Conservation (phyloP, 2,329 filamentous ascomycete species). For the Colletotrichum lindemuthianum region DNA sequence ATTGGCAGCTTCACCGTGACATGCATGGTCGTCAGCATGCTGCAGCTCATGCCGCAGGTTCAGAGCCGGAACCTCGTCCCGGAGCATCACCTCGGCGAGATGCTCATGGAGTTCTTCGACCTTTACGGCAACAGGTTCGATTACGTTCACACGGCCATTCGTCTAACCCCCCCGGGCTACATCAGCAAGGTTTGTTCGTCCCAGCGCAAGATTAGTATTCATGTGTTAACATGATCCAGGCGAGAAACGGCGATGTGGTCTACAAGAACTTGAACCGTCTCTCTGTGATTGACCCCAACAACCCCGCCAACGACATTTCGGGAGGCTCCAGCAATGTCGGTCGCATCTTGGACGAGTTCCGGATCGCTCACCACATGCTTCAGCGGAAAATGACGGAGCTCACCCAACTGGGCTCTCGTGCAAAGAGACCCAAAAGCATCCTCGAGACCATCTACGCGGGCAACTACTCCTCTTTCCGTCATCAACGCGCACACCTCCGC, state of each 20-base stretch:
- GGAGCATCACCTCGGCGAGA: conserved; percentile 77
- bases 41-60: conserved; percentile 81
- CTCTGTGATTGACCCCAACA: conserved; percentile 93
- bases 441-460: conserved; percentile 78
- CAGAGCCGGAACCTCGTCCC: conserved; percentile 68
- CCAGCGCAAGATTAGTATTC: no score
- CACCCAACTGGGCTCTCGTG: conserved; percentile 43
- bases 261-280: conserved; percentile 75
- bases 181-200: conserved; percentile 74
- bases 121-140: conserved; percentile 89
- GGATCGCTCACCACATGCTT: conserved; percentile 68
- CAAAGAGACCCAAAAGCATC: conserved; percentile 61
- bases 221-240: conserved; percentile 4
- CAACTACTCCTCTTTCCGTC: conserved; percentile 79
- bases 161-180: conserved; percentile 78
- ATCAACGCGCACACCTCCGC: conserved; percentile 73
- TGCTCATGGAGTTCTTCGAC: conserved; percentile 88
- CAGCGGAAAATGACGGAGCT: conserved; percentile 67
- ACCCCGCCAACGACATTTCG: conserved; percentile 85
- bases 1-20: conserved; percentile 95
- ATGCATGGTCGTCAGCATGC: conserved; percentile 89
- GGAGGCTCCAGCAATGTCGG: conserved; percentile 80
- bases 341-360: conserved; percentile 76
- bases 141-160: conserved; percentile 75
- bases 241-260: conserved; percentile 45